Percentiles rank a stretch among this genome's conserved stretches.
Evolutionary conservation across 1,284 basidiomycete genomes (phyloP).

Genomic region (Cryptococcus jaspeensis): DNA sequence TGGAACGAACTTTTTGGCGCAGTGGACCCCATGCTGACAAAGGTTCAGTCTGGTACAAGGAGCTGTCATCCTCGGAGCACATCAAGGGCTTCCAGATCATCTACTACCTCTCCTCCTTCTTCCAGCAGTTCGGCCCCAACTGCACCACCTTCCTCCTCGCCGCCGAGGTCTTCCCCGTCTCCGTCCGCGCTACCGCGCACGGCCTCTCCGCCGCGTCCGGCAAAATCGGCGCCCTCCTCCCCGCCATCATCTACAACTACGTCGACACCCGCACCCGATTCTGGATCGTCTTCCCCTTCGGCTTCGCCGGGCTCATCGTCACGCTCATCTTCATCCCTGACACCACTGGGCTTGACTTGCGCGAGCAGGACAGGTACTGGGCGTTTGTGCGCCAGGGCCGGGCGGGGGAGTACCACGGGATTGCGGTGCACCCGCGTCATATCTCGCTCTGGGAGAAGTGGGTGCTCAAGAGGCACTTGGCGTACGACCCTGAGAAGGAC

Average conservation of each 20-base stretch:
- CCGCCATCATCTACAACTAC: constrained; percentile 52
- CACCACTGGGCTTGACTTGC: constrained; percentile 58
- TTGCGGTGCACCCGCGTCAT: constrained; percentile 58
- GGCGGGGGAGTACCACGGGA: constrained; percentile 56
- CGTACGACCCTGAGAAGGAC: constrained; percentile 58
- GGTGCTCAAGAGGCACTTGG: constrained; percentile 55
- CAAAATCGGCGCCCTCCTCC: constrained; percentile 55
- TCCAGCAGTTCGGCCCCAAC: constrained; percentile 49
- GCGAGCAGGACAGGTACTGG: constrained; percentile 61
- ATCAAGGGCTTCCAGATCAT: constrained; percentile 55
- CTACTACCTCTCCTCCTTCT: constrained; percentile 57
- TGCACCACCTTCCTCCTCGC: constrained; percentile 53
- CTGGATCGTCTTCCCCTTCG: constrained; percentile 59
- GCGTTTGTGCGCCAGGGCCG: constrained; percentile 55
- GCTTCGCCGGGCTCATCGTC: constrained; percentile 53
- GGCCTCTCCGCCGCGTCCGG: constrained; percentile 55
- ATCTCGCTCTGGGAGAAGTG: constrained; percentile 54
- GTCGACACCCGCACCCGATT: constrained; percentile 53
- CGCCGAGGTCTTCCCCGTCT: constrained; percentile 56
- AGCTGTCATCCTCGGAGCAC: constrained; percentile 35
- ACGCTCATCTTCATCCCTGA: constrained; percentile 56
- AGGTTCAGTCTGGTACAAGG: constrained; percentile 20
- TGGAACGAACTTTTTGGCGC: neutral
- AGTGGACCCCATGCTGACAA: neutral
- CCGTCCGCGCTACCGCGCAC: constrained; percentile 55